Percentiles rank a stretch among this genome's conserved stretches.
Conservation (phyloP, 257 asterid genomes). For the Gentiana straminea region DNA sequence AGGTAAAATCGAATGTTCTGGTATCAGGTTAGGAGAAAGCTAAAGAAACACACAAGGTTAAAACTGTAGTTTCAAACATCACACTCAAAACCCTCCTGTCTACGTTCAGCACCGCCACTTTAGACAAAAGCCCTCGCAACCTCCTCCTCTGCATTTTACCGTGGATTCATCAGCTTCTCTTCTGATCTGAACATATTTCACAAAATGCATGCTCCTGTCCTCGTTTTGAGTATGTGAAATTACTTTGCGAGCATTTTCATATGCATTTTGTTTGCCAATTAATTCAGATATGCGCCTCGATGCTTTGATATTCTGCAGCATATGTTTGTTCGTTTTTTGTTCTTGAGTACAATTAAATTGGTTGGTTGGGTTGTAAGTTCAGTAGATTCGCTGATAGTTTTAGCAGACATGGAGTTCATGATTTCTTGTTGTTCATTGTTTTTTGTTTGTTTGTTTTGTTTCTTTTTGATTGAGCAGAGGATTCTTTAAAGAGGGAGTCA, state of each 20-base stretch:
- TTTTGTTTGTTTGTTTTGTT: background rate
- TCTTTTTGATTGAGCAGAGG: constrained; percentile 44
- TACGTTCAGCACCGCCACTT: no score
- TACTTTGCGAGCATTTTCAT: background rate
- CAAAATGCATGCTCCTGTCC: constrained; percentile 61
- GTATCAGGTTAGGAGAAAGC: no score
- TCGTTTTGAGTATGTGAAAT: constrained; percentile 54
- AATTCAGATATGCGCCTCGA: background rate
- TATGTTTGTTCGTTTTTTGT: background rate
- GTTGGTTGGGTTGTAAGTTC: no score
- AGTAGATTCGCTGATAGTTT: no score
- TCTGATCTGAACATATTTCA: constrained; percentile 4
- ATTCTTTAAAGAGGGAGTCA: constrained; percentile 74
- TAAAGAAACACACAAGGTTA: no score
- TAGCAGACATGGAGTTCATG: no score
- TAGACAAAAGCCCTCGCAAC: constrained; percentile 7
- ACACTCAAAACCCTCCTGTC: no score
- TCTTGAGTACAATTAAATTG: background rate
- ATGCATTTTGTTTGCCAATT: background rate
- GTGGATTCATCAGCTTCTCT: background rate
- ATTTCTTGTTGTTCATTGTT: background rate
- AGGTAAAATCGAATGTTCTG: no score
- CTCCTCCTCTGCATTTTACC: background rate
- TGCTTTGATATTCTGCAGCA: background rate
- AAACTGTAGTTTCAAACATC: no score